Conservation (phyloP, 108 stramenopile species). For the Fragilaria crotonensis region DNA sequence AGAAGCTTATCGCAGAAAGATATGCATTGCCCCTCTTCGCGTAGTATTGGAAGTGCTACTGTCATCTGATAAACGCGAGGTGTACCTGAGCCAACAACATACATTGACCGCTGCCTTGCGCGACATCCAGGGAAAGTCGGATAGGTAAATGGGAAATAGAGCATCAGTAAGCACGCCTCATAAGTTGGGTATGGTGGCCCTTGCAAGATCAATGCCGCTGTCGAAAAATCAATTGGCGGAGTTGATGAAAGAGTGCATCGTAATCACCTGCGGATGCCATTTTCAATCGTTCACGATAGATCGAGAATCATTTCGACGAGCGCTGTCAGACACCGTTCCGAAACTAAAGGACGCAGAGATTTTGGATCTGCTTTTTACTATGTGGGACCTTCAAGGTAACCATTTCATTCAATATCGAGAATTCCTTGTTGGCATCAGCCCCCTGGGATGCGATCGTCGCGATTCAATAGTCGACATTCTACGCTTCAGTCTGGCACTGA, state of each 20-base stretch:
- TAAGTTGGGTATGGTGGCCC: constrained; percentile 15
- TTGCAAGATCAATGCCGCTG: constrained; percentile 7
- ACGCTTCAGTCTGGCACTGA: constrained; percentile 30
- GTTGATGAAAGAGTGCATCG: constrained; percentile 5
- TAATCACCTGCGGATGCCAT: constrained; percentile 1
- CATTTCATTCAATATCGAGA: constrained; percentile 19
- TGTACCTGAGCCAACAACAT: too few relatives aligned
- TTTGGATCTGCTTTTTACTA: constrained; percentile 45
- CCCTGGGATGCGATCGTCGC: constrained; percentile 42
- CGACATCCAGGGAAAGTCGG: too few relatives aligned
- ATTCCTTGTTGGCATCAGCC: constrained; percentile 50
- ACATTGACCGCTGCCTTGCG: too few relatives aligned
- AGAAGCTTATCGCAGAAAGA: too few relatives aligned
- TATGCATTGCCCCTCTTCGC: too few relatives aligned
- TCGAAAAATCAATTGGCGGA: constrained; percentile 8
- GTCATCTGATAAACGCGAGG: too few relatives aligned
- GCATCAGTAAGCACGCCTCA: background rate
- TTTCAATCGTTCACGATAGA: constrained; percentile 7
- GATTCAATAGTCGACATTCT: constrained; percentile 20
- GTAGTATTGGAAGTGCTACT: too few relatives aligned
- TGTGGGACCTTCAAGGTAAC: constrained; percentile 45
- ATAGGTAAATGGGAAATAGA: constrained; percentile 2
- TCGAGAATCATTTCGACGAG: constrained; percentile 16
- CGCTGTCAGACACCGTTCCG: constrained; percentile 14
- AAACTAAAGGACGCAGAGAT: constrained; percentile 25